A percentile compares a stretch with the other conserved stretches of the same genome.
Evolutionary conservation across 805 yeast genomes (phyloP).

Genomic region (Metschnikowia orientalis): DNA sequence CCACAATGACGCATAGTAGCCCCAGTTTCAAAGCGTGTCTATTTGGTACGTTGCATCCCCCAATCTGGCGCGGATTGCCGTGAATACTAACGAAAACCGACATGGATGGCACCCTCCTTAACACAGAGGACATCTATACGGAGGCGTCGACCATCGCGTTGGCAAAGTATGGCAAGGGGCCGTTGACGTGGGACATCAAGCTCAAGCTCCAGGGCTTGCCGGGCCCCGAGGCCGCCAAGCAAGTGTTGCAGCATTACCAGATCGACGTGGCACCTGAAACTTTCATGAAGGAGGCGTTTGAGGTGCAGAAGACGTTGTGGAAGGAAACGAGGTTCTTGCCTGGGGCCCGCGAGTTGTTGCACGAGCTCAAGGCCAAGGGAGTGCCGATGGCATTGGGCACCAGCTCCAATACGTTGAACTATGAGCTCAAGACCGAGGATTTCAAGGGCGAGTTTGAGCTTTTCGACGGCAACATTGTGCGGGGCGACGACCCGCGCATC

Average conservation of each 20-base stretch:
- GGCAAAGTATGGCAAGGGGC: conserved; percentile 67
- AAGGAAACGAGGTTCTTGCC: conserved; percentile 63
- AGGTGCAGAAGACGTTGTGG: conserved; percentile 61
- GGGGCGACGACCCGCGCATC: conserved; percentile 85
- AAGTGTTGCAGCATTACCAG: conserved; percentile 59
- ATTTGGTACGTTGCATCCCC: conserved; percentile 51
- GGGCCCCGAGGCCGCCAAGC: conserved; percentile 66
- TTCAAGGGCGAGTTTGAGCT: conserved; percentile 56
- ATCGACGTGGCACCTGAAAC: conserved; percentile 63
- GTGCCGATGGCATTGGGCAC: conserved; percentile 91
- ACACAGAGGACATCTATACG: conserved; percentile 91
- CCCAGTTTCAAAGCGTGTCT: conserved; percentile 57
- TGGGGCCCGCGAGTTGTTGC: conserved; percentile 73
- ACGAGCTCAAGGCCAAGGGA: conserved; percentile 43
- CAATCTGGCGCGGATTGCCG: no score
- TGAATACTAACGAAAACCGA: conserved; percentile 38
- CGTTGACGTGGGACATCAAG: conserved; percentile 87
- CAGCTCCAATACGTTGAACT: conserved; percentile 64
- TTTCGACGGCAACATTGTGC: conserved; percentile 64
- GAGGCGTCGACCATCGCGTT: conserved; percentile 65
- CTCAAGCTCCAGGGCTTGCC: conserved; percentile 87
- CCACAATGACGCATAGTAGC: not conserved
- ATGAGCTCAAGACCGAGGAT: conserved; percentile 67
- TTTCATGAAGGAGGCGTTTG: conserved; percentile 47
- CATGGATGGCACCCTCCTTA: conserved; percentile 93